Percentiles rank a stretch among this genome's conserved stretches.
phyloP scores from a whole-genome alignment of 176 grass and related monocot species.

The Aegilops speltoides region DNA sequence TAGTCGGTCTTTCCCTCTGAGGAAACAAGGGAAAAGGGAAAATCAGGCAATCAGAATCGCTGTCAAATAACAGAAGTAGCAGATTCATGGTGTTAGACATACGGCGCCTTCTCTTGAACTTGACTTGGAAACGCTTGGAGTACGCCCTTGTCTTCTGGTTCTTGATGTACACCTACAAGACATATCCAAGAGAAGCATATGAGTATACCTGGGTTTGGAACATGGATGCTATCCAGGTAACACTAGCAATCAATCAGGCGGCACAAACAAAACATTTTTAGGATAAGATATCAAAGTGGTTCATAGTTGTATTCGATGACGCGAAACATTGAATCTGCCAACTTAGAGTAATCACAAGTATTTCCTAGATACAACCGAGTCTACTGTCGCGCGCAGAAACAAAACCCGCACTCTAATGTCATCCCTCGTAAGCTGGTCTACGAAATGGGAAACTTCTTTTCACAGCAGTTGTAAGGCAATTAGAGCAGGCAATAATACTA shows the following conservation, averaged over 20 bases:
- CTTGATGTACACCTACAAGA: slow-evolving; percentile 51
- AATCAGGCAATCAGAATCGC: neutral
- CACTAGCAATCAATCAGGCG: neutral
- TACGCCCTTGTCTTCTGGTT: slow-evolving; percentile 57
- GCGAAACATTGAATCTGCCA: neutral
- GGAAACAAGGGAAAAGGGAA: neutral
- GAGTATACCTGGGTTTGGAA: neutral
- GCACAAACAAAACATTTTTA: neutral
- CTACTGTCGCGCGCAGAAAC: neutral
- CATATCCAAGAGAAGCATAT: neutral
- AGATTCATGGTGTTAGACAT: neutral
- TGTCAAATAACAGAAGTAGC: neutral
- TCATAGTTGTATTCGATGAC: neutral
- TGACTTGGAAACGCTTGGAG: slow-evolving; percentile 78
- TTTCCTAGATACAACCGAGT: neutral
- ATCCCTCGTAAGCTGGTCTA: neutral
- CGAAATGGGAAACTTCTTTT: neutral
- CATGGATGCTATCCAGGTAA: neutral
- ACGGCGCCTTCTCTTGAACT: slow-evolving; percentile 69
- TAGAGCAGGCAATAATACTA: neutral
- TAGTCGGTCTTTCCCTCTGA: slow-evolving; percentile 69
- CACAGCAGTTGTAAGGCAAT: no score
- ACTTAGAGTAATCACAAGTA: neutral
- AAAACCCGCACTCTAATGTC: no score
- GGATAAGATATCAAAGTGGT: neutral